phyloP scores from a whole-genome alignment of 805 yeast genomes.

The Candida loeiensis region DNA sequence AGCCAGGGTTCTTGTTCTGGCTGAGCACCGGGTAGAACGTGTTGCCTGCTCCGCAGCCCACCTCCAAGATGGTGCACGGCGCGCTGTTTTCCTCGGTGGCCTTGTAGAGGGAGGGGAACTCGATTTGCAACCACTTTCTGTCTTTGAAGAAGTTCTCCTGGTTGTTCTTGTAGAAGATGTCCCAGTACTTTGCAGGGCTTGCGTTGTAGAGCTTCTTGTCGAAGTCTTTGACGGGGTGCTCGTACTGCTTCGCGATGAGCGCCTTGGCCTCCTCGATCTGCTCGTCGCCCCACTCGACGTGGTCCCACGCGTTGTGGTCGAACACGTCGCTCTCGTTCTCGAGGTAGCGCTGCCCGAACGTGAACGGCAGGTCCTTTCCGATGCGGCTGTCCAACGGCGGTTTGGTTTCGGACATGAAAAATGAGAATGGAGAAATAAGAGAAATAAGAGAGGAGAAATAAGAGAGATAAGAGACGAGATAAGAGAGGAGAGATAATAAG shows the following conservation, averaged over 20 bases:
- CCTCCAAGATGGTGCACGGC: slow-evolving; percentile 74
- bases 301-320: slow-evolving; percentile 94
- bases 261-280: slow-evolving; percentile 72
- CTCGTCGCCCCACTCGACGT: slow-evolving; percentile 95
- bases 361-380: slow-evolving; percentile 86
- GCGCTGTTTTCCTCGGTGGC: slow-evolving; percentile 72
- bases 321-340: slow-evolving; percentile 77
- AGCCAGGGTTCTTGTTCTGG: slow-evolving; percentile 75
- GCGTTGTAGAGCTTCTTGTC: slow-evolving; percentile 75
- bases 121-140: slow-evolving; percentile 92
- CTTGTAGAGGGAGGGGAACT: slow-evolving; percentile 81
- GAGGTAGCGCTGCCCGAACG: slow-evolving; percentile 82
- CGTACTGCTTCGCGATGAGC: slow-evolving; percentile 70
- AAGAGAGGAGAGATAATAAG: no score
- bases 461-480: no score
- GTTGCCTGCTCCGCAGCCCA: slow-evolving; percentile 98
- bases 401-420: slow-evolving; percentile 23
- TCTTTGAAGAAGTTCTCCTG: slow-evolving; percentile 94
- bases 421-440: neutral
- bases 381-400: slow-evolving; percentile 55
- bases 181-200: slow-evolving; percentile 95
- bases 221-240: slow-evolving; percentile 81
- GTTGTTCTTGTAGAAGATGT: slow-evolving; percentile 85
- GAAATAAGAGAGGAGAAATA: neutral
- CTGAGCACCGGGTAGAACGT: slow-evolving; percentile 87